Conservation (phyloP, 805 yeast genomes). For the Debaryomyces maramus region DNA sequence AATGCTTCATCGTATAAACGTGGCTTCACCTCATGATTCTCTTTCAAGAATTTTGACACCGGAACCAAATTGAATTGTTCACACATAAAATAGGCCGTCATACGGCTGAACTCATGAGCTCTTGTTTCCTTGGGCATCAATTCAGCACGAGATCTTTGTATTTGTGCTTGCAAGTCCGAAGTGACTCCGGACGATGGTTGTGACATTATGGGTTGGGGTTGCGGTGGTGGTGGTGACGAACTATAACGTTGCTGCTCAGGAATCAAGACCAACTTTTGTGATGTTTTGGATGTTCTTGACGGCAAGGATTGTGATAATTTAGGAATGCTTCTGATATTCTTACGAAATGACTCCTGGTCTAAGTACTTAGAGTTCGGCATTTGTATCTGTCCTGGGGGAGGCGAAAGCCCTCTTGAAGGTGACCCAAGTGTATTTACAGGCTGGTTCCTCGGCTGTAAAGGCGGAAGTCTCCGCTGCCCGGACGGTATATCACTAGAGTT, state of each 20-base stretch:
- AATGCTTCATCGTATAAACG: conserved; percentile 90
- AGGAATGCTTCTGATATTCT: conserved; percentile 49
- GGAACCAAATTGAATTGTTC: conserved; percentile 72
- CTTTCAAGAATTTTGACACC: conserved; percentile 62
- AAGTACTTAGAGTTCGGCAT: conserved; percentile 1
- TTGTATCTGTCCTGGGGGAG: conserved; percentile 14
- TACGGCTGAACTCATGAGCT: conserved; percentile 69
- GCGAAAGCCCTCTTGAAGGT: conserved; percentile 17
- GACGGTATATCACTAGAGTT: conserved; percentile 88
- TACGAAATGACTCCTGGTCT: conserved; percentile 9
- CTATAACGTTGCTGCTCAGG: conserved; percentile 54
- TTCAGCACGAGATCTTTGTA: conserved; percentile 53
- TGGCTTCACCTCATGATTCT: conserved; percentile 80
- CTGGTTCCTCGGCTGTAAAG: conserved; percentile 14
- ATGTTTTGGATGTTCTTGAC: conserved; percentile 77
- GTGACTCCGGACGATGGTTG: conserved; percentile 7
- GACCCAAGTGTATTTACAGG: conserved; percentile 4
- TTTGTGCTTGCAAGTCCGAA: conserved; percentile 25
- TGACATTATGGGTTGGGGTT: conserved; percentile 11
- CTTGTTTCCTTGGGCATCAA: conserved; percentile 58
- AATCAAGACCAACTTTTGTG: conserved; percentile 82
- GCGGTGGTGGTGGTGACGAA: conserved; percentile 15
- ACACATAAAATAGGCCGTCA: conserved; percentile 88
- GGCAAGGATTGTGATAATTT: conserved; percentile 58
- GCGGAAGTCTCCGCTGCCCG: conserved; percentile 55